Evolutionary conservation across 768 basidiomycete genomes (phyloP).

Genomic region (Podaxis mareebaensis): DNA sequence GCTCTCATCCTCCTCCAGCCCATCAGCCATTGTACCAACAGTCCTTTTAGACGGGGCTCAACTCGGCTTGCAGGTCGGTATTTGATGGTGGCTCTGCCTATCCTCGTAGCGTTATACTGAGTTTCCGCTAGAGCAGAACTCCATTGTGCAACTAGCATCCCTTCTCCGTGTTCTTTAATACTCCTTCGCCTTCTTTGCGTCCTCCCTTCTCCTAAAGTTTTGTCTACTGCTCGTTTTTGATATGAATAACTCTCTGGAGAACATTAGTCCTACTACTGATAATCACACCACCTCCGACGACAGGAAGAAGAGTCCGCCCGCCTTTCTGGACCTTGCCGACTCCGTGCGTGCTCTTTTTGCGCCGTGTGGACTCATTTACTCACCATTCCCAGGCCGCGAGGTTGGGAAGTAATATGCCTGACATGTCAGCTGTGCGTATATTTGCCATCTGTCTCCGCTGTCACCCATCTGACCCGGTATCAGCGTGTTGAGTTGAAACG

Average conservation of each 20-base stretch:
- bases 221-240: conserved; percentile 41
- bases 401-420: conserved; percentile 83
- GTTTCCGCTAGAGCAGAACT: conserved; percentile 42
- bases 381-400: conserved; percentile 63
- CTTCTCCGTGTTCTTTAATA: conserved; percentile 25
- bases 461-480: conserved; percentile 9
- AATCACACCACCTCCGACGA: conserved; percentile 66
- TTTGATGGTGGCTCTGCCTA: conserved; percentile 26
- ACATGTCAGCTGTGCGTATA: conserved; percentile 78
- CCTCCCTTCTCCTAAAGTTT: conserved; percentile 55
- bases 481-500: conserved; percentile 85
- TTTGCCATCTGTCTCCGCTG: conserved; percentile 12
- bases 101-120: conserved; percentile 25
- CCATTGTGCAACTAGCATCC: conserved; percentile 66
- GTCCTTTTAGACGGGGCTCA: conserved; percentile 70
- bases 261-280: conserved; percentile 74
- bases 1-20: conserved; percentile 19
- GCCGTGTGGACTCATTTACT: conserved; percentile 21
- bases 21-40: conserved; percentile 73
- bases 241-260: conserved; percentile 70
- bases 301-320: conserved; percentile 85
- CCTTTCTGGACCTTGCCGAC: conserved; percentile 92
- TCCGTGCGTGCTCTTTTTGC: conserved; percentile 59
- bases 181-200: conserved; percentile 50
- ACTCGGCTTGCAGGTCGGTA: conserved; percentile 68